Base-by-base conservation (phyloP, 2,329 filamentous ascomycete genomes). In the Pseudogymnoascus sp. region DNA sequence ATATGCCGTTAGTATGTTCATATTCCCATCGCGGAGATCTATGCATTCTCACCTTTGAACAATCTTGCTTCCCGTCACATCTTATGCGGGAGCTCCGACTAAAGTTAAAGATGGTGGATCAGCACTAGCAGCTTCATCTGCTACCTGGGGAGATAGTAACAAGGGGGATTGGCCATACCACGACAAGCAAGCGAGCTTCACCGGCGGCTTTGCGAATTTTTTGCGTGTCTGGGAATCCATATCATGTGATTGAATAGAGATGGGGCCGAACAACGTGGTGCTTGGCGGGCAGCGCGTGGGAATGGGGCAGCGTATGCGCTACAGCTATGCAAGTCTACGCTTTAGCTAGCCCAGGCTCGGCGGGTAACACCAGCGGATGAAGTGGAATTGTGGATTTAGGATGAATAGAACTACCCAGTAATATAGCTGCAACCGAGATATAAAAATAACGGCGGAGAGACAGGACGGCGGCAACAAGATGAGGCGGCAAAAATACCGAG, bases 121-220 rank as follows among this genome's bases (percentile, higher is more conserved):
- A 37, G 8, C 38, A 10, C 28, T 34, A 7, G 50, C 28, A 21
- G 2, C 28, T 56, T 31, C n/a, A 6, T 34, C 3, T 56, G 28
- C 11, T 36, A 56, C 50, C 28, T 56, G 16, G 28, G 46, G 50
- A 56, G 50, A 36, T 56, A 21, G 50, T 14, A 34, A 16, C 28
- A 56, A 21, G 4, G 14, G 25, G 10, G n/a, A 34, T 34, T 25
- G 1, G 23, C 73, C 77, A 64, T 76, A 81, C 79, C 79, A 82
- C 62, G 79, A 76, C 63, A 82, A 74, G 67, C 80, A 82, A 21
- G 80, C 80, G 60, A 79, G 74, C 69, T 82, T 82, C 28, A 81
- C 79, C 1, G 80, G 80, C 59, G 79, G 80, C 23, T 69, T 66
- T 4, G 66, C 66, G 42, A 71, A 70, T 60, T 71, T 71, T 68